Base-by-base conservation (phyloP, 2,329 filamentous ascomycete species). In the Botryotinia globosa region DNA sequence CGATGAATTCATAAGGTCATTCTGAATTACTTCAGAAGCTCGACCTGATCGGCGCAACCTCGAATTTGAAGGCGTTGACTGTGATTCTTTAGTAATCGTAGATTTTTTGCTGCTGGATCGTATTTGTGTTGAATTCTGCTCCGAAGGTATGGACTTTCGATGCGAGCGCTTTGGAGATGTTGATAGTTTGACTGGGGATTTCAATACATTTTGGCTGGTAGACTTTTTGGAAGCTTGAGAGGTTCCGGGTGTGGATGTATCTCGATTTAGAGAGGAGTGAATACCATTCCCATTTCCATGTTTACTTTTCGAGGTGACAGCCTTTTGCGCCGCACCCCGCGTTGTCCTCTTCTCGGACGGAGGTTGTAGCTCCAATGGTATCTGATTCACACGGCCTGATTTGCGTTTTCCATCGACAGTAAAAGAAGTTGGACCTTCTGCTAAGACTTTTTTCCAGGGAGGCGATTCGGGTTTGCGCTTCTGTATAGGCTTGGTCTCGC, bases 371-470 rank as follows among this genome's bases (percentile, higher is more conserved):
- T 90, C 87, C 44, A 87, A 74, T 29, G 88, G 87, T 22, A 89
- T 78, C 42, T 76, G 75, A 79, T 91, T 91, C 78, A 89, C 88
- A 74, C 90, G 87, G 58, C 89, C 89, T 34, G 90, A 92, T 79
- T 90, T 91, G 74, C 90, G 87, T 75, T 87, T 87, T 66, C 92
- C 93, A 87, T 87, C 92, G 83, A 87, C 88, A 63, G 92, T 88
- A 80, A 97, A 94, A 0, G 92, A 92, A 5, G 95, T 96, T 34
- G 96, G 96, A 0, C 96, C 96, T 42, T 97, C 92, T 58, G 92
- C 93, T 73, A 88, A 88, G 75, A 92, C 88, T 79, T 90, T 93
- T 84, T 96, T 98, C 96, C 96, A 99, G 34, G 96, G 96, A 76
- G 96, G 96, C 75, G 95, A 98, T 74, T 87, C 86, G 70, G 85